Percentiles rank a stretch among this genome's conserved stretches.
Evolutionary conservation across 805 yeast species (phyloP).

Genomic region (Metschnikowia santaceciliae): DNA sequence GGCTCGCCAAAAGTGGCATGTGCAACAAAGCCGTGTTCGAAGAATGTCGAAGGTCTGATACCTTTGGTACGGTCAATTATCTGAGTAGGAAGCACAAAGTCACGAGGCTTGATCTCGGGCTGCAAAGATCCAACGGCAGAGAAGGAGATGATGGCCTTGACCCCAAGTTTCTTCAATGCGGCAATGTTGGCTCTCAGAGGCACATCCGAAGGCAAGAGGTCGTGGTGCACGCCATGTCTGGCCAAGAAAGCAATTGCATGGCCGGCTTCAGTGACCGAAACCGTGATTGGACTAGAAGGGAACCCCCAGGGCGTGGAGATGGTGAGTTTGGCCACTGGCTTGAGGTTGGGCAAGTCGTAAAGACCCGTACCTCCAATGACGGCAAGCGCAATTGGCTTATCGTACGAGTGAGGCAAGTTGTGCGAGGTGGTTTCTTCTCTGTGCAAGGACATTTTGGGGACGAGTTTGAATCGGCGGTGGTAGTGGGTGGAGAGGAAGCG

Average conservation of each 20-base stretch:
- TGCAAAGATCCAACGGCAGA: conserved; percentile 95
- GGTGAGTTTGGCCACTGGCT: conserved; percentile 80
- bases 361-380: conserved; percentile 99
- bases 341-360: conserved; percentile 75
- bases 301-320: conserved; percentile 95
- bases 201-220: conserved; percentile 84
- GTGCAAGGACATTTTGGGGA: conserved; percentile 31
- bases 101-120: conserved; percentile 86
- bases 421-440: conserved; percentile 26
- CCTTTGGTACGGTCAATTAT: conserved; percentile 97
- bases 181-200: conserved; percentile 95
- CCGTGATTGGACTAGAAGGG: conserved; percentile 91
- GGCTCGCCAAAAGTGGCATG: conserved; percentile 98
- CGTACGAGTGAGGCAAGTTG: conserved; percentile 48
- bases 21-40: conserved; percentile 90
- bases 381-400: conserved; percentile 73
- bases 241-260: conserved; percentile 91
- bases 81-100: conserved; percentile 95
- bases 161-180: conserved; percentile 85
- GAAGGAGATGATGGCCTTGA: conserved; percentile 84
- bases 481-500: not conserved
- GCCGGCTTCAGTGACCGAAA: conserved; percentile 71
- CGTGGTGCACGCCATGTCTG: conserved; percentile 90
- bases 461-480: not conserved
- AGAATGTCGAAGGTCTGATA: conserved; percentile 82